Percentiles rank a stretch among this genome's conserved stretches.
phyloP scores from a whole-genome alignment of 1,284 basidiomycete genomes.

The Pyrrhoderma lamaoense region DNA sequence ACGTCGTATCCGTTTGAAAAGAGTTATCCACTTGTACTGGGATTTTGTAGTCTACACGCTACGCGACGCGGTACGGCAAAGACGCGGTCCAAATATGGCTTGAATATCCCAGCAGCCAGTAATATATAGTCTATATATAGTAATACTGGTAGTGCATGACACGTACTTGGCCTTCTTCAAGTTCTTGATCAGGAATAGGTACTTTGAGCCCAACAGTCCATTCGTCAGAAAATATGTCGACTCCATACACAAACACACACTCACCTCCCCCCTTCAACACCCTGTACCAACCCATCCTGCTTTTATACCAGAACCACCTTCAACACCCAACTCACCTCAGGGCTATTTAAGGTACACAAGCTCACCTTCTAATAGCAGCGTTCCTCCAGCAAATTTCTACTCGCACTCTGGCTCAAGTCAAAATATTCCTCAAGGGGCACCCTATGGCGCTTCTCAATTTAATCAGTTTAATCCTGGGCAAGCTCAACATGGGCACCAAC shows the following conservation, averaged over 20 bases:
- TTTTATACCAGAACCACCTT: constrained; percentile 83
- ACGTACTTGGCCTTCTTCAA: too few species aligned
- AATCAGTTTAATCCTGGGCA: constrained; percentile 2
- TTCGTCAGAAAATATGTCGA: too few species aligned
- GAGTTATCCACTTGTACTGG: neutral
- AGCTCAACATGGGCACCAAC: constrained; percentile 7
- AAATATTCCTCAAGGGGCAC: constrained; percentile 13
- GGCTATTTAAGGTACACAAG: constrained; percentile 71
- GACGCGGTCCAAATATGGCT: neutral
- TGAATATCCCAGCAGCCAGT: neutral
- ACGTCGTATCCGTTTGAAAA: constrained; percentile 6
- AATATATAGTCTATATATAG: too few species aligned
- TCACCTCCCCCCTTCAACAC: constrained; percentile 79
- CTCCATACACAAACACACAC: constrained; percentile 28
- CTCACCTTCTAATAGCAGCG: constrained; percentile 36
- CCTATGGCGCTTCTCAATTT: constrained; percentile 11
- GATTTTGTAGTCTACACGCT: constrained; percentile 5
- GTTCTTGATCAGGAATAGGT: too few species aligned
- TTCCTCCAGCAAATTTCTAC: constrained; percentile 28
- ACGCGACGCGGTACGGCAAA: constrained; percentile 6
- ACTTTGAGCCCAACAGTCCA: too few species aligned
- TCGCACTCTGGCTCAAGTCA: constrained; percentile 24
- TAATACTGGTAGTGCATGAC: too few species aligned
- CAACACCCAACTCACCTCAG: constrained; percentile 68
- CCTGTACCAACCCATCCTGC: constrained; percentile 87